phyloP scores from a whole-genome alignment of 805 yeast genomes.

The Ogataea ramenticola region DNA sequence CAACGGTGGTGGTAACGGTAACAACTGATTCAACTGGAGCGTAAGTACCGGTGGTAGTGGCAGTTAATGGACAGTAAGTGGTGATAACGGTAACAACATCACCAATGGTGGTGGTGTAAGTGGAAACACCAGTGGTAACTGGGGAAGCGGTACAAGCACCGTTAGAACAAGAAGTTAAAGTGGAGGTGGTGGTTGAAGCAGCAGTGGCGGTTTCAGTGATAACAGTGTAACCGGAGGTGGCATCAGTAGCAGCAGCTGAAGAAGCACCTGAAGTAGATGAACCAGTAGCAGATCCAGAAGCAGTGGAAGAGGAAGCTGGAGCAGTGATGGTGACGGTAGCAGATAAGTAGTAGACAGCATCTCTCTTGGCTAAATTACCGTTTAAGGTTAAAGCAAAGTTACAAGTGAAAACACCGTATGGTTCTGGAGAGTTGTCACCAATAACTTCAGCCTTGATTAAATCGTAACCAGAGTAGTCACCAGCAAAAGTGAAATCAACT shows the following conservation, averaged over 20 bases:
- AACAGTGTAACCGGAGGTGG: slow-evolving; percentile 2
- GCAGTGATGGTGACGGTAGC: slow-evolving; percentile 12
- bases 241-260: slow-evolving; percentile 4
- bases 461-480: slow-evolving; percentile 5
- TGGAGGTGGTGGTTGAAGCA: slow-evolving; percentile 4
- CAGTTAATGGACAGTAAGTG: slow-evolving; percentile 29
- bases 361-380: slow-evolving; percentile 13
- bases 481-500: slow-evolving; percentile 10
- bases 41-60: slow-evolving; percentile 10
- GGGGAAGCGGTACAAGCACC: slow-evolving; percentile 9
- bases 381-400: slow-evolving; percentile 14
- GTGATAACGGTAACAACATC: slow-evolving; percentile 23
- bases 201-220: slow-evolving; percentile 5
- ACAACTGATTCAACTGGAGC: slow-evolving; percentile 12
- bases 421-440: slow-evolving; percentile 11
- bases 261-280: slow-evolving; percentile 4
- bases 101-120: slow-evolving; percentile 9
- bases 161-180: slow-evolving; percentile 8
- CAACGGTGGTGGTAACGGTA: slow-evolving; percentile 5
- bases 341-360: slow-evolving; percentile 16
- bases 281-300: slow-evolving; percentile 3
- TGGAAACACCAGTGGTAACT: slow-evolving; percentile 13
- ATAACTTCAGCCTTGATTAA: slow-evolving; percentile 2
- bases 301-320: slow-evolving; percentile 3
- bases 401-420: slow-evolving; percentile 14